phyloP scores from a whole-genome alignment of 2,329 filamentous ascomycete genomes.

The Dactylellina sp. region DNA sequence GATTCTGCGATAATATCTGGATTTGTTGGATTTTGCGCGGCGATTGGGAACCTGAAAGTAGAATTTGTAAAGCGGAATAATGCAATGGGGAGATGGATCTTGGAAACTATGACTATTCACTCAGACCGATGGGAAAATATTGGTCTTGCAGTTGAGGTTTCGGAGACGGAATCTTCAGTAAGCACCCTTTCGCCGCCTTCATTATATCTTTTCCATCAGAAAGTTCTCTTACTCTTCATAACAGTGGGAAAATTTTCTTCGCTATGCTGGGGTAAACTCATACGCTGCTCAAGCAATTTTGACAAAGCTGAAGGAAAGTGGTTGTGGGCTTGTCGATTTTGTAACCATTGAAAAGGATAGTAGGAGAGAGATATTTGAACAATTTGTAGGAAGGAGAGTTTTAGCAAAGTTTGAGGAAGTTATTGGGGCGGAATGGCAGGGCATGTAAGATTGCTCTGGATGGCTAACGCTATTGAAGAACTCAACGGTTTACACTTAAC shows the following conservation, averaged over 20 bases:
- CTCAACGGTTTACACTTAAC: no score
- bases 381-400: conserved; percentile 32
- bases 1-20: conserved; percentile 31
- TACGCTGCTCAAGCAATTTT: conserved; percentile 43
- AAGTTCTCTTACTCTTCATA: not conserved
- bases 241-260: conserved; percentile 55
- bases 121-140: conserved; percentile 16
- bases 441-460: not conserved
- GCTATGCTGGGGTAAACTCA: conserved; percentile 45
- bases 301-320: conserved; percentile 33
- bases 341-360: conserved; percentile 44
- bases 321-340: conserved; percentile 44
- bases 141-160: conserved; percentile 17
- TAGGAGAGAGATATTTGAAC: conserved; percentile 38
- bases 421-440: conserved; percentile 20
- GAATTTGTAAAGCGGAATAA: not conserved
- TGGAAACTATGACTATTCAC: conserved; percentile 21
- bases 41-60: conserved; percentile 23
- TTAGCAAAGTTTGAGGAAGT: conserved; percentile 42
- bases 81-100: conserved; percentile 24
- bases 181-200: not conserved
- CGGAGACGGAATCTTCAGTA: conserved; percentile 33
- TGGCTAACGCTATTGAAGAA: no score
- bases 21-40: conserved; percentile 42
- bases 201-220: not conserved